Conservation (phyloP, 306 rosid species). For the Rosa multiflora region DNA sequence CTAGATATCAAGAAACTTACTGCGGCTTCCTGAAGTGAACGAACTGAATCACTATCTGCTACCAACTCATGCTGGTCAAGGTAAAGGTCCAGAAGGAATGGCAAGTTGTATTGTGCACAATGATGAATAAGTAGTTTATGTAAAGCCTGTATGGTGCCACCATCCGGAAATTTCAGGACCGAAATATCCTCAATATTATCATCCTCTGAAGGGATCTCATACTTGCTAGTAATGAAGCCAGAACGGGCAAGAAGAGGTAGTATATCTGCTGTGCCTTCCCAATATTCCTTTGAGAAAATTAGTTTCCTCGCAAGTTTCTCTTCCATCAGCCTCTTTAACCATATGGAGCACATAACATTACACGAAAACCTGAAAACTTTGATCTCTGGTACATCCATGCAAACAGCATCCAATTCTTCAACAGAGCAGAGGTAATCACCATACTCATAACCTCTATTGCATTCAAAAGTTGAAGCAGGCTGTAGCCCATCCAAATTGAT, state of each 20-base stretch:
- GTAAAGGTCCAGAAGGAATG: conserved; percentile 84
- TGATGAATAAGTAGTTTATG: conserved; percentile 69
- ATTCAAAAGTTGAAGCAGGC: conserved; percentile 49
- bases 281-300: conserved; percentile 79
- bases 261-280: conserved; percentile 82
- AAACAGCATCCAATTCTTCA: conserved; percentile 82
- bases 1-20: conserved; percentile 62
- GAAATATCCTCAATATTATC: conserved; percentile 47
- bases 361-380: conserved; percentile 61
- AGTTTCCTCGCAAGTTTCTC: conserved; percentile 73
- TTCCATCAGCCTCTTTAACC: conserved; percentile 77
- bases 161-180: conserved; percentile 30
- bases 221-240: conserved; percentile 57
- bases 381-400: conserved; percentile 64
- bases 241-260: conserved; percentile 72
- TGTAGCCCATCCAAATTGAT: conserved; percentile 71
- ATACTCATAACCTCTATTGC: conserved; percentile 51
- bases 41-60: conserved; percentile 58
- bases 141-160: conserved; percentile 56
- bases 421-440: conserved; percentile 62
- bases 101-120: conserved; percentile 70
- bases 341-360: conserved; percentile 54
- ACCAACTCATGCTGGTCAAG: conserved; percentile 71
- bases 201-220: conserved; percentile 34
- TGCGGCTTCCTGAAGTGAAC: conserved; percentile 66